Base-by-base conservation (phyloP, 2,329 filamentous ascomycete species). In the Fusarium illudens region DNA sequence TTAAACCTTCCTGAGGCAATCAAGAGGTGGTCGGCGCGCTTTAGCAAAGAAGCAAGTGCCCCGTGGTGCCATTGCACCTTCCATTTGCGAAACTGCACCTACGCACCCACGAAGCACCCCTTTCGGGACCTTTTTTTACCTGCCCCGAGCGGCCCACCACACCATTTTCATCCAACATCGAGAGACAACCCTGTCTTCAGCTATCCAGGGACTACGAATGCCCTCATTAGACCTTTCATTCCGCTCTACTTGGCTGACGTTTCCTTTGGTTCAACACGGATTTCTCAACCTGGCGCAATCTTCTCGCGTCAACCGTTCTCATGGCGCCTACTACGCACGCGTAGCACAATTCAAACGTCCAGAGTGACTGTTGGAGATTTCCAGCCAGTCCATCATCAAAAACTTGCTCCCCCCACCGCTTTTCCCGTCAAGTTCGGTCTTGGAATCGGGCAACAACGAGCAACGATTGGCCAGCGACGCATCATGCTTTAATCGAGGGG, bases 11-110 rank as follows among this genome's bases (percentile, higher is more conserved):
- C 58, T 51, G 54, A 52, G 56, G 52, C 65, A 65, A 55, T 58
- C 58, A 57, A 69, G 65, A 67, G 62, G 68, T 69, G 62, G 51
- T 34, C 48, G 54, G 36, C 34, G 32, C 34, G 33, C 59, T 56
- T 51, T 48, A 37, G 49, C 60, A 53, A 64, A 55, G 48, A 10
- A 51, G 44, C n/a, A 25, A 37, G 54, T 54, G 36, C 54, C 33
- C 44, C 36, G 22, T 51, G 20, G 42, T 46, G 37, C 12, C 53
- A 57, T 57, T 36, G 62, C 51, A 17, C 65, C 61, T 66, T 50
- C 66, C 67, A 63, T 51, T 68, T 69, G 32, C 62, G 39, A 39
- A 42, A 44, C 25, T 22, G 30, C 42, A 32, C 60, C 46, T 54
- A 34, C 60, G 39, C 25, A 6, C 25, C 25, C 9, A 8, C 39